These are phyloP conservation scores for Wallacemonas collosoma DNA, from an alignment of 208 protist species.

Conservation along the genomic window DNA sequence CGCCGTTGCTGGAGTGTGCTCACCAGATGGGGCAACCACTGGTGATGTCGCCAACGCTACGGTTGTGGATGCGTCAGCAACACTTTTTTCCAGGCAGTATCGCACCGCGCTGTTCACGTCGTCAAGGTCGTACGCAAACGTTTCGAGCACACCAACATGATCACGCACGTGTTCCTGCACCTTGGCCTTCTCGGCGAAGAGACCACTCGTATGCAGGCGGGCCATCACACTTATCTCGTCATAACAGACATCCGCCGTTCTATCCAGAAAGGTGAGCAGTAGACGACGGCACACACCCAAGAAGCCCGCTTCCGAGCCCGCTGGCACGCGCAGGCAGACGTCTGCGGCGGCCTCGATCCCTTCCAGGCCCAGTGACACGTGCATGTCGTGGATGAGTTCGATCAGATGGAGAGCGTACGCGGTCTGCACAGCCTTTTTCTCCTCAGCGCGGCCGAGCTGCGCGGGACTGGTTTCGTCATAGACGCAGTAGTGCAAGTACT, in stretches of 20 bases:
- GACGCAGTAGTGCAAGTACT: constrained; percentile 14
- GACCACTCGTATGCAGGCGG: constrained; percentile 21
- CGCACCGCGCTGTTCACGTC: constrained; percentile 38
- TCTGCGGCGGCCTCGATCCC: constrained; percentile 10
- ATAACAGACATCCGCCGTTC: constrained; percentile 19
- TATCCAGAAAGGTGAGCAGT: constrained; percentile 40
- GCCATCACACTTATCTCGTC: constrained; percentile 42
- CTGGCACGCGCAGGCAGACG: constrained; percentile 17
- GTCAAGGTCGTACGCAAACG: constrained; percentile 48
- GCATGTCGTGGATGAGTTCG: constrained; percentile 27
- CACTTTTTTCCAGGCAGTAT: constrained; percentile 36
- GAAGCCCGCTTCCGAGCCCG: constrained; percentile 42
- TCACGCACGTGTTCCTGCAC: constrained; percentile 37
- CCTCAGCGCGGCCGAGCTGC: background rate
- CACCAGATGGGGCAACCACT: no score
- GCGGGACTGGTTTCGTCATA: background rate
- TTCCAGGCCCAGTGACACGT: constrained; percentile 23
- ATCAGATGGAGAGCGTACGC: constrained; percentile 30
- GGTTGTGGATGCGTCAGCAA: background rate
- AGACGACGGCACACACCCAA: constrained; percentile 37
- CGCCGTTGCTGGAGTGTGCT: no score
- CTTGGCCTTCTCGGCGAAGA: constrained; percentile 50
- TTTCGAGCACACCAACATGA: constrained; percentile 44
- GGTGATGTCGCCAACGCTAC: no score
- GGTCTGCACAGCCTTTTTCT: constrained; percentile 11